Evolutionary conservation across 768 basidiomycete genomes (phyloP).

Genomic region (Mycena maculata): DNA sequence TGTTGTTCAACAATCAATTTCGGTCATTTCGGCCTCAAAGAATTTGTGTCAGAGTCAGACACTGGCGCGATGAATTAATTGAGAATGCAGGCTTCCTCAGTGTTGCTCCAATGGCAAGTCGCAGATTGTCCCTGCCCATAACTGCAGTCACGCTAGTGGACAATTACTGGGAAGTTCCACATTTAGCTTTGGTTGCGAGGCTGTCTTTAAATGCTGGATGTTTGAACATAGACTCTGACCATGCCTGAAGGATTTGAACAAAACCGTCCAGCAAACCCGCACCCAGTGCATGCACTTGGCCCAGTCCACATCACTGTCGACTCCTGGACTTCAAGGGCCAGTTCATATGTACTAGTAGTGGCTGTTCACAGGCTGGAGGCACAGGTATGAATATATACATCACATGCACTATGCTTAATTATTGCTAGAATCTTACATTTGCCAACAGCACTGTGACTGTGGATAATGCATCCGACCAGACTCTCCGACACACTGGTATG

Average conservation of each 20-base stretch:
- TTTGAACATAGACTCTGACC: too few species aligned
- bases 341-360: background rate
- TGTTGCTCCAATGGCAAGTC: too few species aligned
- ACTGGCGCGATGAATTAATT: too few species aligned
- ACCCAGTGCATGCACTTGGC: constrained; percentile 11
- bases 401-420: too few species aligned
- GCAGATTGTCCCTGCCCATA: too few species aligned
- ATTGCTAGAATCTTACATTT: too few species aligned
- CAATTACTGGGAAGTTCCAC: too few species aligned
- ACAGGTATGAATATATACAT: background rate
- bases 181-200: background rate
- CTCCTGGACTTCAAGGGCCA: background rate
- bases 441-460: background rate
- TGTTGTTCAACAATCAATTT: background rate
- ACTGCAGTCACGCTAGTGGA: too few species aligned
- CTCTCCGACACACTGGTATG: background rate
- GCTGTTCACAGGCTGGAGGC: background rate
- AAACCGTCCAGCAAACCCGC: background rate
- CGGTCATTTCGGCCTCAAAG: background rate
- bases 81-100: too few species aligned
- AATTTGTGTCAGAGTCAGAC: background rate
- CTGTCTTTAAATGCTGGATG: too few species aligned
- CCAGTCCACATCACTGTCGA: constrained; percentile 7
- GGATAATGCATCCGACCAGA: background rate
- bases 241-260: too few species aligned